Evolutionary conservation across 768 basidiomycete species (phyloP).

Genomic region (Panaeolus cyanescens): DNA sequence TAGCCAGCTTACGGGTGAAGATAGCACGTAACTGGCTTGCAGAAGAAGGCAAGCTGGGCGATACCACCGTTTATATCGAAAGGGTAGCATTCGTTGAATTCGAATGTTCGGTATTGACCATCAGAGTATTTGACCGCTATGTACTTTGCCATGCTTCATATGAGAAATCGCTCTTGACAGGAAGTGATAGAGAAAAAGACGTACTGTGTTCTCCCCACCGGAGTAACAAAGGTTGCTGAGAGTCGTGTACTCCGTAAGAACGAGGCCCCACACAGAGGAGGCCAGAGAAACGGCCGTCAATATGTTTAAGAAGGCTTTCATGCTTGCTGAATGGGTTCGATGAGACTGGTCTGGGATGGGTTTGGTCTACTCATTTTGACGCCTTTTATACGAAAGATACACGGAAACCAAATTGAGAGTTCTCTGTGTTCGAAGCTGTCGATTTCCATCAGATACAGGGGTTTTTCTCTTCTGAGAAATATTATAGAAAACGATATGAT

Average conservation of each 20-base stretch:
- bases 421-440: too few relatives aligned
- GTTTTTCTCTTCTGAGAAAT: too few relatives aligned
- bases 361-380: too few relatives aligned
- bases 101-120: conserved; percentile 10
- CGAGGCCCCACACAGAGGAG: too few relatives aligned
- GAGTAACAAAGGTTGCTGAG: neutral
- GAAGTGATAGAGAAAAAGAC: neutral
- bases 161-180: neutral
- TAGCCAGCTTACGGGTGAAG: conserved; percentile 23
- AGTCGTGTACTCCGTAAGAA: neutral
- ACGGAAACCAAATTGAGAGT: too few relatives aligned
- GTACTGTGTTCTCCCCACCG: neutral
- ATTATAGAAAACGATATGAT: too few relatives aligned
- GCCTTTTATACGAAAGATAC: too few relatives aligned
- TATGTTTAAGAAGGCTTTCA: too few relatives aligned
- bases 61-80: conserved; percentile 10
- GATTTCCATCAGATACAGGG: too few relatives aligned
- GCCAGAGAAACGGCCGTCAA: too few relatives aligned
- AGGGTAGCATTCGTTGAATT: conserved; percentile 16
- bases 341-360: too few relatives aligned
- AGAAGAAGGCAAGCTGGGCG: conserved; percentile 21
- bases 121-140: conserved; percentile 16
- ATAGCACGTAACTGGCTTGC: conserved; percentile 18
- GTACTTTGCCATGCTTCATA: conserved; percentile 16
- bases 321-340: too few relatives aligned